A percentile compares a stretch with the other conserved stretches of the same genome.
Conservation (phyloP, 352 stramenopile species). For the Thraustotheca clavata region DNA sequence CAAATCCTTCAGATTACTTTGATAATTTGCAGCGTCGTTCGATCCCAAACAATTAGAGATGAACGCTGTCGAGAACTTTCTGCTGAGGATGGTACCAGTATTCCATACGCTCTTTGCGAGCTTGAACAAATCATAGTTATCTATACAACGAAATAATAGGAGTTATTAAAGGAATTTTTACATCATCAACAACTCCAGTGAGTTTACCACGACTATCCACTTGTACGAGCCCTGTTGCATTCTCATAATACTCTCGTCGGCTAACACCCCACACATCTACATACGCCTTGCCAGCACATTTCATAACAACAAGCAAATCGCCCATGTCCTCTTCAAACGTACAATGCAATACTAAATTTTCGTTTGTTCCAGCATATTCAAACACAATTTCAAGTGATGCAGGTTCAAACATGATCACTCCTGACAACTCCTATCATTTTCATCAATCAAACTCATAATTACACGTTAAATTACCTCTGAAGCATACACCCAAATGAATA, state of each 20-base stretch:
- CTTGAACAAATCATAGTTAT: background rate
- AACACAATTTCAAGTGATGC: constrained; percentile 46
- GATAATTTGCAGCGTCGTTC: constrained; percentile 19
- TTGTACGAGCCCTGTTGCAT: background rate
- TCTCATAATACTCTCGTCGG: background rate
- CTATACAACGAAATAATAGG: background rate
- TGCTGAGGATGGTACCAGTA: background rate
- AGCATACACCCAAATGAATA: constrained; percentile 58
- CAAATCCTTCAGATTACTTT: constrained; percentile 29
- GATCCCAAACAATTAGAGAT: constrained; percentile 6
- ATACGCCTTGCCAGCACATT: background rate
- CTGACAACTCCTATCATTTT: constrained; percentile 26
- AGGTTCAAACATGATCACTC: constrained; percentile 53
- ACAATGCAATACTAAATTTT: constrained; percentile 35
- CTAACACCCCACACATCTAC: background rate
- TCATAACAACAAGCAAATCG: constrained; percentile 38
- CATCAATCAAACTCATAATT: background rate
- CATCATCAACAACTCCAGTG: background rate
- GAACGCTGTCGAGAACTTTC: background rate
- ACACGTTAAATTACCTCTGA: background rate
- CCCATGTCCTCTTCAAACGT: constrained; percentile 34
- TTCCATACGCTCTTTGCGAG: background rate
- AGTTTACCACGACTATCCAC: background rate
- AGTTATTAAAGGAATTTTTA: background rate
- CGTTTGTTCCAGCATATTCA: constrained; percentile 34